Conservation (phyloP, 202 grass and related monocot species). For the Dendrocalamus latiflorus region DNA sequence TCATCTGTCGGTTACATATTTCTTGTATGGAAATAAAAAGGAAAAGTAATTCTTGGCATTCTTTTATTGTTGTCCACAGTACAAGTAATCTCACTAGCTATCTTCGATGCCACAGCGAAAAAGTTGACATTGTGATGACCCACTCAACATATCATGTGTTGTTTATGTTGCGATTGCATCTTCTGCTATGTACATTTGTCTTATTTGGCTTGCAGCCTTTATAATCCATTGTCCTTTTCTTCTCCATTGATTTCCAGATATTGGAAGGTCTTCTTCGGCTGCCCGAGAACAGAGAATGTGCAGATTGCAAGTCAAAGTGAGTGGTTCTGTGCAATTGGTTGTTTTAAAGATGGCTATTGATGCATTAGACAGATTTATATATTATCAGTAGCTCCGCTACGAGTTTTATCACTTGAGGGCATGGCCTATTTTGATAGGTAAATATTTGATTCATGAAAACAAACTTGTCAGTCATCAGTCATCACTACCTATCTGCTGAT, state of each 20-base stretch:
- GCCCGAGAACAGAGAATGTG: slow-evolving; percentile 88
- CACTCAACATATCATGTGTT: background rate
- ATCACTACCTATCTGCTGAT: background rate
- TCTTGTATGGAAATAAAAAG: background rate
- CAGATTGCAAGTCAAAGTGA: slow-evolving; percentile 98
- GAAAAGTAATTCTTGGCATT: background rate
- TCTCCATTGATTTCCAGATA: slow-evolving; percentile 48
- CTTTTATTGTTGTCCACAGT: background rate
- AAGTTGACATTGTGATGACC: background rate
- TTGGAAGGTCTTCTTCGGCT: slow-evolving; percentile 74
- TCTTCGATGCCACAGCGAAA: background rate
- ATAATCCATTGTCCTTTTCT: background rate
- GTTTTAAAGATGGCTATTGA: slow-evolving; percentile 2
- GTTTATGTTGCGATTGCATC: background rate
- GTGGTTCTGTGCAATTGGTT: slow-evolving; percentile 8
- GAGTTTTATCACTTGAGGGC: background rate
- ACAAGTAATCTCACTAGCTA: background rate
- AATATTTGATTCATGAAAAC: background rate
- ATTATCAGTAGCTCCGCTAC: background rate
- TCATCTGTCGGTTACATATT: too few relatives aligned
- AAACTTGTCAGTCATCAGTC: background rate
- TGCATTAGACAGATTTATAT: background rate
- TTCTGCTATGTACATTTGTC: background rate
- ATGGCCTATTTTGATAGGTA: background rate
- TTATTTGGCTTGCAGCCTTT: background rate